phyloP scores from a whole-genome alignment of 176 grass and related monocot genomes.

The Panicum miliaceum region DNA sequence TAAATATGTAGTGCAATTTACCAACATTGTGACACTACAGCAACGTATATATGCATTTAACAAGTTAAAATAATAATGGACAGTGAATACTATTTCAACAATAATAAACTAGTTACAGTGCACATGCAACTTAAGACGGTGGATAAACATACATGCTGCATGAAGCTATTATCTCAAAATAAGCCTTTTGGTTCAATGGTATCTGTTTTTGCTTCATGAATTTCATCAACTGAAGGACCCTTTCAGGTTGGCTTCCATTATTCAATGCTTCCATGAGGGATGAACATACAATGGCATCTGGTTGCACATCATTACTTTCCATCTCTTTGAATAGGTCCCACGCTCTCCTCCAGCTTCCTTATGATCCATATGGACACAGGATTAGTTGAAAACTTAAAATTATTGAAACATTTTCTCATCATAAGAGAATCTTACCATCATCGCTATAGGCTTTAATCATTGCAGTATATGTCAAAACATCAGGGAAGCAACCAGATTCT shows the following conservation, averaged over 20 bases:
- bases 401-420: conserved; percentile 14
- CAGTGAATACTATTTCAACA: conserved; percentile 3
- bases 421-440: conserved; percentile 63
- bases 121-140: conserved; percentile 30
- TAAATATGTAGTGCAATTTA: background rate
- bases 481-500: conserved; percentile 66
- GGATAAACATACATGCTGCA: conserved; percentile 77
- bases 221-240: conserved; percentile 71
- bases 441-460: conserved; percentile 79
- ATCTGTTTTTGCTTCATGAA: conserved; percentile 80
- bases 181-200: conserved; percentile 73
- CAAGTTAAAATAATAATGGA: conserved; percentile 1
- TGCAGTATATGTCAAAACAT: conserved; percentile 96
- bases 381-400: conserved; percentile 40
- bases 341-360: conserved; percentile 72
- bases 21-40: conserved; percentile 17
- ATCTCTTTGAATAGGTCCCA: conserved; percentile 85
- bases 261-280: conserved; percentile 81
- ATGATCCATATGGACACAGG: conserved; percentile 49
- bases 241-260: conserved; percentile 68
- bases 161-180: conserved; percentile 81
- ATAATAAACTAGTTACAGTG: conserved; percentile 33
- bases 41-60: conserved; percentile 11
- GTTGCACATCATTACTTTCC: conserved; percentile 61
- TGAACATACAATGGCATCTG: conserved; percentile 83